These are phyloP conservation scores for Metschnikowia koreensis DNA, from an alignment of 805 yeast species.

Conservation along the genomic window DNA sequence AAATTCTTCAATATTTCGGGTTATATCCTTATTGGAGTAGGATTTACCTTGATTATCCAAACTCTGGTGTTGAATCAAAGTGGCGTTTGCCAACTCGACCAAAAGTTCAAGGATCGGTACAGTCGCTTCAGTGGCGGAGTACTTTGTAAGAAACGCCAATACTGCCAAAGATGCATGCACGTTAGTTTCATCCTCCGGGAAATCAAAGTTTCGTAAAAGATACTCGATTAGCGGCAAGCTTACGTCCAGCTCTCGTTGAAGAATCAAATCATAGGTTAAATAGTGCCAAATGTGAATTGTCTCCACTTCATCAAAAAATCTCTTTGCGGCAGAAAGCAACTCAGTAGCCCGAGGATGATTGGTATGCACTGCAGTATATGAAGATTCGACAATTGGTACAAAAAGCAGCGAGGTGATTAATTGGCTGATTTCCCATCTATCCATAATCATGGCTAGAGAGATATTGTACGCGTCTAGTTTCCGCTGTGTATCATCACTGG, in stretches of 20 bases:
- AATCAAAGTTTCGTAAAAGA: slow-evolving; percentile 62
- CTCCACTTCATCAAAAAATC: slow-evolving; percentile 86
- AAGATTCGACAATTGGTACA: slow-evolving; percentile 57
- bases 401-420: slow-evolving; percentile 67
- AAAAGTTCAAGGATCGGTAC: slow-evolving; percentile 41
- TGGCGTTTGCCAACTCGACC: slow-evolving; percentile 57
- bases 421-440: slow-evolving; percentile 92
- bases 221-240: slow-evolving; percentile 54
- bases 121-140: slow-evolving; percentile 27
- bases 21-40: background rate
- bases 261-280: slow-evolving; percentile 44
- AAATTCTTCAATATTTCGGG: background rate
- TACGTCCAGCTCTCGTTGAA: slow-evolving; percentile 20
- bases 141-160: slow-evolving; percentile 41
- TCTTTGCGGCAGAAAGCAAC: slow-evolving; percentile 55
- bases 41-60: background rate
- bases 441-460: slow-evolving; percentile 68
- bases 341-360: slow-evolving; percentile 23
- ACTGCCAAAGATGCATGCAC: slow-evolving; percentile 74
- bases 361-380: slow-evolving; percentile 24
- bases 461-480: slow-evolving; percentile 58
- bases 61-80: slow-evolving; percentile 42
- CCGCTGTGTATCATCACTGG: slow-evolving; percentile 28
- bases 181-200: slow-evolving; percentile 85
- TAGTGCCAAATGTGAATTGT: slow-evolving; percentile 75